These are phyloP conservation scores for Kurtzmaniella cleridarum DNA, from an alignment of 805 yeast species.

Conservation along the genomic window DNA sequence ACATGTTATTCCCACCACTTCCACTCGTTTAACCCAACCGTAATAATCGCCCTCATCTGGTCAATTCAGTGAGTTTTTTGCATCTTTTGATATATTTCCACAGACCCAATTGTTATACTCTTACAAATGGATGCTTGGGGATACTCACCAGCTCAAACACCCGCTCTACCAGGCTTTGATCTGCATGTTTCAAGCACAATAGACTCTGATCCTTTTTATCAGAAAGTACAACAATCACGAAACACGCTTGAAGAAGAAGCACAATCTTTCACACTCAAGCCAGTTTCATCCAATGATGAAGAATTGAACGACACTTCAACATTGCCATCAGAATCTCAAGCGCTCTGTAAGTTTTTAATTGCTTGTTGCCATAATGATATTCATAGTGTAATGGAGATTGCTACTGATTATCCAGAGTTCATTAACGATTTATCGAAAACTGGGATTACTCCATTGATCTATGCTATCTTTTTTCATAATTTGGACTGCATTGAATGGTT, in stretches of 20 bases:
- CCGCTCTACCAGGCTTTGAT: no score
- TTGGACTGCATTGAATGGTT: constrained; percentile 42
- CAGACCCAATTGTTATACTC: no score
- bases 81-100: no score
- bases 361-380: constrained; percentile 36
- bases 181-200: no score
- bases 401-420: constrained; percentile 16
- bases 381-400: constrained; percentile 24
- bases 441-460: constrained; percentile 36
- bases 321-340: not conserved
- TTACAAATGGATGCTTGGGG: constrained; percentile 2
- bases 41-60: no score
- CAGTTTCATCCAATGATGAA: not conserved
- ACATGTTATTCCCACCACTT: no score
- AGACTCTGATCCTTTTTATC: constrained; percentile 1
- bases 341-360: constrained; percentile 19
- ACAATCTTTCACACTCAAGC: not conserved
- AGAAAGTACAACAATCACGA: constrained; percentile 2
- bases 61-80: no score
- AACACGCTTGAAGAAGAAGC: constrained; percentile 4
- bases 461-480: constrained; percentile 52
- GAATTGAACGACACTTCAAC: not conserved
- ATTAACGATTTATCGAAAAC: constrained; percentile 22
- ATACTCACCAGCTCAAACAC: not conserved
- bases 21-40: no score